Conservation (phyloP, 1,284 basidiomycete species). For the Apiotrichum brassicae region DNA sequence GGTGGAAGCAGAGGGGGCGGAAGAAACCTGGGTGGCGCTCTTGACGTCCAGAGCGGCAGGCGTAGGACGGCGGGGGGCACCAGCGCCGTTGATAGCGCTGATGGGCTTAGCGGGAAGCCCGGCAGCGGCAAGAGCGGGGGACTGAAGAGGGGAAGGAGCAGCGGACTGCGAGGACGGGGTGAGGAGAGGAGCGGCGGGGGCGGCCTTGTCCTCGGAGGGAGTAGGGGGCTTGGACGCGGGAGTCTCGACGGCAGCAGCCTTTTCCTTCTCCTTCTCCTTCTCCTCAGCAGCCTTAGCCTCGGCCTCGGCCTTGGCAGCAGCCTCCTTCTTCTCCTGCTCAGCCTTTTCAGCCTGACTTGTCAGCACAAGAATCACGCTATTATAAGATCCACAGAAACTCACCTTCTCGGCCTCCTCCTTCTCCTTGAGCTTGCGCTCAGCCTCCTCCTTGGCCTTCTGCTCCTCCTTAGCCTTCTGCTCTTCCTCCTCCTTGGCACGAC, state of each 20-base stretch:
- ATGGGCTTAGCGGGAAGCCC: slow-evolving; percentile 46
- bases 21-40: slow-evolving; percentile 37
- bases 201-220: slow-evolving; percentile 49
- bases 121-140: slow-evolving; percentile 39
- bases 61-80: slow-evolving; percentile 27
- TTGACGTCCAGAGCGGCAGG: slow-evolving; percentile 69
- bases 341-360: slow-evolving; percentile 51
- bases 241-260: slow-evolving; percentile 41
- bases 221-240: slow-evolving; percentile 47
- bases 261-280: slow-evolving; percentile 19
- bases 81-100: slow-evolving; percentile 31
- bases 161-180: slow-evolving; percentile 28
- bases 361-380: no score
- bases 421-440: slow-evolving; percentile 41
- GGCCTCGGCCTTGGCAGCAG: slow-evolving; percentile 51
- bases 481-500: slow-evolving; percentile 41
- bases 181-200: slow-evolving; percentile 20
- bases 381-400: neutral
- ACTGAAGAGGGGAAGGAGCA: slow-evolving; percentile 34
- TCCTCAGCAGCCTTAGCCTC: slow-evolving; percentile 40
- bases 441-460: slow-evolving; percentile 24
- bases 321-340: no score
- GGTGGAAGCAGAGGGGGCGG: slow-evolving; percentile 20
- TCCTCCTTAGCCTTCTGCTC: slow-evolving; percentile 45
- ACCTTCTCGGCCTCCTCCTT: slow-evolving; percentile 19